A percentile compares a stretch with the other conserved stretches of the same genome.
These are phyloP conservation scores for Ophiostoma quercus DNA, from an alignment of 2,329 filamentous ascomycete genomes.

Conservation along the genomic window DNA sequence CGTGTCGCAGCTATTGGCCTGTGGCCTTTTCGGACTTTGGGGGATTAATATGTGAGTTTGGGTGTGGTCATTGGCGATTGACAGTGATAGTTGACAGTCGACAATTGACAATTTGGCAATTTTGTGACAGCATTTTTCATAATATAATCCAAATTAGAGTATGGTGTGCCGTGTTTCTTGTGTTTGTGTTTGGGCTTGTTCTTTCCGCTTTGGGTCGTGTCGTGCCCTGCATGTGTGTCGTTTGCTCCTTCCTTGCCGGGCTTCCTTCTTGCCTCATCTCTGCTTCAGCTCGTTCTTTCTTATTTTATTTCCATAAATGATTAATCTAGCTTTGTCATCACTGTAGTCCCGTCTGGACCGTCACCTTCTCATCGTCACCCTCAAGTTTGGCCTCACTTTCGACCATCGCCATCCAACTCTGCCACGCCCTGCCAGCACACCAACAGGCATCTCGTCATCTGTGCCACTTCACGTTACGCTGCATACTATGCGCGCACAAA, in stretches of 20 bases:
- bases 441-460: slow-evolving; percentile 4
- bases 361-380: neutral
- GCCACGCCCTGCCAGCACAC: neutral
- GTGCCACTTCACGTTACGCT: slow-evolving; percentile 13
- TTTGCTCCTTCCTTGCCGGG: slow-evolving; percentile 8
- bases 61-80: too few relatives aligned
- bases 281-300: neutral
- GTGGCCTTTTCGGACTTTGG: neutral
- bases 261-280: neutral
- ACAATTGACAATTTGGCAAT: neutral
- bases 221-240: neutral
- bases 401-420: neutral
- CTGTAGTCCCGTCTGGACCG: neutral
- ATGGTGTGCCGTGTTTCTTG: slow-evolving; percentile 7
- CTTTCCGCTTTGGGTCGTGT: slow-evolving; percentile 8
- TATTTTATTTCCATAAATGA: neutral
- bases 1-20: neutral
- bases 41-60: neutral
- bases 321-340: neutral
- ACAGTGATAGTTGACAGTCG: neutral
- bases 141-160: neutral
- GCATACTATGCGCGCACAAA: slow-evolving; percentile 15
- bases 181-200: slow-evolving; percentile 5
- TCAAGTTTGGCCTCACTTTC: neutral
- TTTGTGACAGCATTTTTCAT: too few relatives aligned